Percentiles rank a stretch among this genome's conserved stretches.
phyloP scores from a whole-genome alignment of 2,329 filamentous ascomycete genomes.

The Metarhizium album region DNA sequence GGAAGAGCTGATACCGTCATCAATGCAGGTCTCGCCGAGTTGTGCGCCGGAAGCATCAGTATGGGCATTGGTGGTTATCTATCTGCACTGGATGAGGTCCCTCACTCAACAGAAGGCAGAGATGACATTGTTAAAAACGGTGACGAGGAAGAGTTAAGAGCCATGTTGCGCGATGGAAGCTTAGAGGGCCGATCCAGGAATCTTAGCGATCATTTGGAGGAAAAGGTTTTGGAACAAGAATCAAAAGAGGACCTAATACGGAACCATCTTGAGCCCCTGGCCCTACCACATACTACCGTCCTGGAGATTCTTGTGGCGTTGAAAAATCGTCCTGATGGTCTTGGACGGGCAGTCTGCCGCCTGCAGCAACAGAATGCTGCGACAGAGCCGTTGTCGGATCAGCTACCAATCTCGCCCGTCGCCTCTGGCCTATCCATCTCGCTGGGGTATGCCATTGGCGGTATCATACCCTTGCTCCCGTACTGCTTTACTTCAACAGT shows the following conservation, averaged over 20 bases:
- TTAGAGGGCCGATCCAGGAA: conserved; percentile 3
- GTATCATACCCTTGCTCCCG: conserved; percentile 49
- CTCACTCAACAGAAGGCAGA: not conserved
- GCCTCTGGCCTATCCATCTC: conserved; percentile 49
- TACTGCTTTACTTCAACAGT: conserved; percentile 43
- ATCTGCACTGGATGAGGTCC: conserved; percentile 36
- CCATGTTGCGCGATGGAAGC: conserved; percentile 15
- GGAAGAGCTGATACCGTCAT: conserved; percentile 53
- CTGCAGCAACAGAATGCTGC: conserved; percentile 8
- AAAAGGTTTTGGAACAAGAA: conserved; percentile 5
- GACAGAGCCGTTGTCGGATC: conserved; percentile 9
- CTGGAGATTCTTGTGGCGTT: conserved; percentile 16
- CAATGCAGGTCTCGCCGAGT: conserved; percentile 57
- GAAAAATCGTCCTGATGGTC: conserved; percentile 20
- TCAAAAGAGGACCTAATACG: conserved; percentile 15
- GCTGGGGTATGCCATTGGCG: conserved; percentile 50
- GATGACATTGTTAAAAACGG: not conserved
- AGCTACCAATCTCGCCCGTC: conserved; percentile 23
- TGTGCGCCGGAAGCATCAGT: conserved; percentile 60
- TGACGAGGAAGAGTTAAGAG: conserved; percentile 14
- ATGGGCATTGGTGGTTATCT: conserved; percentile 66
- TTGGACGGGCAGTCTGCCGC: conserved; percentile 12
- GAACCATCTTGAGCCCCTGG: conserved; percentile 22
- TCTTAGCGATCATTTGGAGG: conserved; percentile 8
- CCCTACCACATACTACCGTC: conserved; percentile 14